phyloP scores from a whole-genome alignment of 345 rosid genomes.

The Murraya paniculata region DNA sequence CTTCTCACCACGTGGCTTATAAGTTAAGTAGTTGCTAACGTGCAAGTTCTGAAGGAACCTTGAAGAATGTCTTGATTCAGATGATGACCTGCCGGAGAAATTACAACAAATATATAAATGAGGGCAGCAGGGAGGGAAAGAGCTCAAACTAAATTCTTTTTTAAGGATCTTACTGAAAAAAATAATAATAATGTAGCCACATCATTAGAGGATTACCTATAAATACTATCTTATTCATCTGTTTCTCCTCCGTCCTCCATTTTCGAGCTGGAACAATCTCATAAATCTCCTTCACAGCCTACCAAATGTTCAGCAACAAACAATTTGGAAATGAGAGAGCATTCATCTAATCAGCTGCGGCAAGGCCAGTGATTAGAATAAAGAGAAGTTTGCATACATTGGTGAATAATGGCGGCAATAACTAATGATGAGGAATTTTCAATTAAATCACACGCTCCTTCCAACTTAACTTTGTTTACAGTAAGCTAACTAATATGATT shows the following conservation, averaged over 20 bases:
- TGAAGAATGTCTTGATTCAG: constrained; percentile 57
- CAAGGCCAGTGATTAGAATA: not conserved
- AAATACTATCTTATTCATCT: constrained; percentile 68
- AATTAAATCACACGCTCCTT: too few relatives aligned
- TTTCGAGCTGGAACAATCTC: constrained; percentile 79
- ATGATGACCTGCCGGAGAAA: constrained; percentile 60
- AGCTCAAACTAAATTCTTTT: not conserved
- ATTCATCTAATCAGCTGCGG: not conserved
- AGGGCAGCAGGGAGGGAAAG: not conserved
- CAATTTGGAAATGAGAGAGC: constrained; percentile 10
- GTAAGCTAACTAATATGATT: not conserved
- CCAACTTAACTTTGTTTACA: too few relatives aligned
- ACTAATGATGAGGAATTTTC: not conserved
- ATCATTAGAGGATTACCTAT: constrained; percentile 48
- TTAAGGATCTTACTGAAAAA: not conserved
- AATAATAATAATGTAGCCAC: not conserved
- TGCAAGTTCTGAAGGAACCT: constrained; percentile 50
- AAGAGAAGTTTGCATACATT: not conserved
- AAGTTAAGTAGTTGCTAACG: constrained; percentile 16
- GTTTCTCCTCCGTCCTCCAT: constrained; percentile 63
- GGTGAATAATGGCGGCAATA: not conserved
- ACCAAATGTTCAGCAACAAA: constrained; percentile 21
- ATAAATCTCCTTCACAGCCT: constrained; percentile 96
- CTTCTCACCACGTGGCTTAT: too few relatives aligned
- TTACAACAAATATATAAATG: constrained; percentile 7